phyloP scores from a whole-genome alignment of 768 basidiomycete genomes.

The Dendrothele bispora region DNA sequence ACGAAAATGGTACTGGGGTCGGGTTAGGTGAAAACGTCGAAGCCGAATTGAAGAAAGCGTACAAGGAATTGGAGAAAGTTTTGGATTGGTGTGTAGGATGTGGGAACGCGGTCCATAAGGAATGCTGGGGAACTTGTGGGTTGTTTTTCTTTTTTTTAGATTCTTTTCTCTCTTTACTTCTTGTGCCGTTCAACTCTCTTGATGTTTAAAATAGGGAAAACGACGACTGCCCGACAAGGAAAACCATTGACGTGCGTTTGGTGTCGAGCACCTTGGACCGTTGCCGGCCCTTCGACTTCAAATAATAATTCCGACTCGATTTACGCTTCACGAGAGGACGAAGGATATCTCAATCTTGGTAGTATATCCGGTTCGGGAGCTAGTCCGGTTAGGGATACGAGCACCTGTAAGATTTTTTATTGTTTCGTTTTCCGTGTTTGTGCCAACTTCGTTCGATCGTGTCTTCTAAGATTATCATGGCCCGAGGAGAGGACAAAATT shows the following conservation, averaged over 20 bases:
- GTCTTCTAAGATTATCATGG: not conserved
- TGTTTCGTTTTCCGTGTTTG: not conserved
- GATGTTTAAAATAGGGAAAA: not conserved
- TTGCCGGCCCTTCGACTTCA: not conserved
- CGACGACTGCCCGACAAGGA: not conserved
- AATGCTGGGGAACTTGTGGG: constrained; percentile 5
- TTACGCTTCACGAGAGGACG: not conserved
- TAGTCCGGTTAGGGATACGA: constrained; percentile 5
- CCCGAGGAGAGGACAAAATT: not conserved
- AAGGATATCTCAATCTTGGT: constrained; percentile 3
- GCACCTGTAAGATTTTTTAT: no score
- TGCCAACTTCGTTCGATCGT: not conserved
- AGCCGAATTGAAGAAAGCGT: no score
- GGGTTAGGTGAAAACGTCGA: no score
- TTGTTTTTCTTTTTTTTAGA: not conserved
- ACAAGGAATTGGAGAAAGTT: not conserved
- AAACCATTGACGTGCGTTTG: constrained; percentile 6
- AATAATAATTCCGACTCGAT: not conserved
- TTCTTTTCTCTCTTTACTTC: not conserved
- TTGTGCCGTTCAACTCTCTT: not conserved
- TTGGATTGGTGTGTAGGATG: constrained; percentile 2
- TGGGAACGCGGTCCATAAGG: constrained; percentile 6
- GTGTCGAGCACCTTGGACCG: constrained; percentile 2
- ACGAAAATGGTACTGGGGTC: not conserved
- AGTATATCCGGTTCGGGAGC: constrained; percentile 3